Percentiles rank a stretch among this genome's conserved stretches.
phyloP scores from a whole-genome alignment of 371 early-diverging fungal genomes.

The Parasitella parasitica region DNA sequence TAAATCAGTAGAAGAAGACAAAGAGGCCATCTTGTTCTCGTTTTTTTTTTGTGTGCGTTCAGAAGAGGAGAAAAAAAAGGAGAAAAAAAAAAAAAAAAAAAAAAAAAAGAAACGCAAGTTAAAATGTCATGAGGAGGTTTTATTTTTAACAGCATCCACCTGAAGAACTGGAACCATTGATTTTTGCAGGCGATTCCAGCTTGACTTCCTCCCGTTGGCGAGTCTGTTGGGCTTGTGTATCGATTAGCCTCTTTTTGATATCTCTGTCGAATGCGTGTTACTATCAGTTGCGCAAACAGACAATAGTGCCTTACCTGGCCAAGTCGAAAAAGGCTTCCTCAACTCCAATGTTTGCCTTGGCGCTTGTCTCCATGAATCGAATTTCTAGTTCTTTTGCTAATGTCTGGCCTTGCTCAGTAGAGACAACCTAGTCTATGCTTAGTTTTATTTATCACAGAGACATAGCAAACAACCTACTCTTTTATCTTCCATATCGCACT shows the following conservation, averaged over 20 bases:
- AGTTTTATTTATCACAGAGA: conserved; percentile 77
- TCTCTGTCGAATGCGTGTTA: conserved; percentile 25
- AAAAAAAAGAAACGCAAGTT: not conserved
- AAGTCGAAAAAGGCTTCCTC: conserved; percentile 97
- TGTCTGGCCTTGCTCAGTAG: conserved; percentile 79
- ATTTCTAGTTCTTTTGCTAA: conserved; percentile 88
- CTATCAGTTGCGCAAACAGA: not conserved
- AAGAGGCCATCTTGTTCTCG: not conserved
- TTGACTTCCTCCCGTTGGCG: conserved; percentile 49
- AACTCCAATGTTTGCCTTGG: conserved; percentile 94
- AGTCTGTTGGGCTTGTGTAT: conserved; percentile 48
- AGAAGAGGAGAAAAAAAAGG: not conserved
- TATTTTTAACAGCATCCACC: conserved; percentile 21
- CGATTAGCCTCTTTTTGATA: conserved; percentile 52
- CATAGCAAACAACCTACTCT: conserved; percentile 49
- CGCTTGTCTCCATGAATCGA: conserved; percentile 94
- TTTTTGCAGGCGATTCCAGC: conserved; percentile 24
- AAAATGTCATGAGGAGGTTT: not conserved
- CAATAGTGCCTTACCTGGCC: conserved; percentile 73
- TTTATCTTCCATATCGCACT: conserved; percentile 94
- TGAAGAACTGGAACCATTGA: conserved; percentile 16
- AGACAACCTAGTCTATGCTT: conserved; percentile 56
- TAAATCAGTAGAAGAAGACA: not conserved
- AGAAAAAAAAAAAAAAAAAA: not conserved
- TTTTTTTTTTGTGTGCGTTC: not conserved